Percentiles rank a stretch among this genome's conserved stretches.
phyloP scores from a whole-genome alignment of 805 yeast genomes.

The Kluyveromyces nonfermentans region DNA sequence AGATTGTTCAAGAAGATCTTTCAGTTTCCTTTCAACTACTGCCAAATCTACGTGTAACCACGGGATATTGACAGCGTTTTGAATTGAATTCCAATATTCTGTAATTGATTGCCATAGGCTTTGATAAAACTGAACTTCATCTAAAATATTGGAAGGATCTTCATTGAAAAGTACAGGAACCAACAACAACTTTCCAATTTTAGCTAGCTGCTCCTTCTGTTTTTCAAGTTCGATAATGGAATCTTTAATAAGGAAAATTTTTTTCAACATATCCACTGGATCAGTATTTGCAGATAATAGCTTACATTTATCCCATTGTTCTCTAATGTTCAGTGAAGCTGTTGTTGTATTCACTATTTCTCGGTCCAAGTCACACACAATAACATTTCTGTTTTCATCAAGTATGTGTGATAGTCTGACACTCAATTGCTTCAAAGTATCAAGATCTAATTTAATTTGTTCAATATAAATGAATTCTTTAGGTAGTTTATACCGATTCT shows the following conservation, averaged over 20 bases:
- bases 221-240: slow-evolving; percentile 15
- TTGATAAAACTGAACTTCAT: slow-evolving; percentile 8
- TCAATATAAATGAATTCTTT: slow-evolving; percentile 51
- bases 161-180: slow-evolving; percentile 20
- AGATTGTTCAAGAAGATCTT: not conserved
- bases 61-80: not conserved
- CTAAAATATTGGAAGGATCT: not conserved
- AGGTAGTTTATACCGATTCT: slow-evolving; percentile 40
- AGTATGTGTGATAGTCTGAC: slow-evolving; percentile 31
- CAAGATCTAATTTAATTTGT: slow-evolving; percentile 46
- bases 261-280: slow-evolving; percentile 37
- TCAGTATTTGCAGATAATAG: slow-evolving; percentile 36
- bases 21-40: not conserved
- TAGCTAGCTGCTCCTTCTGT: slow-evolving; percentile 17
- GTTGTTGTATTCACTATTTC: slow-evolving; percentile 33
- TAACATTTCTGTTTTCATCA: slow-evolving; percentile 33
- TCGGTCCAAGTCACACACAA: slow-evolving; percentile 33
- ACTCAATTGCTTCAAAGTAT: slow-evolving; percentile 34
- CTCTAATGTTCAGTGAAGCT: slow-evolving; percentile 22
- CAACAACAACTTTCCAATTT: slow-evolving; percentile 28
- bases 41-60: slow-evolving; percentile 9
- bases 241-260: slow-evolving; percentile 28
- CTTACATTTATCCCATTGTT: slow-evolving; percentile 41
- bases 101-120: slow-evolving; percentile 7
- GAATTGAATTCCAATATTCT: slow-evolving; percentile 5